A percentile compares a stretch with the other conserved stretches of the same genome.
These are phyloP conservation scores for Paecilomyces sp. DNA, from an alignment of 2,329 filamentous ascomycete genomes.

Conservation along the genomic window DNA sequence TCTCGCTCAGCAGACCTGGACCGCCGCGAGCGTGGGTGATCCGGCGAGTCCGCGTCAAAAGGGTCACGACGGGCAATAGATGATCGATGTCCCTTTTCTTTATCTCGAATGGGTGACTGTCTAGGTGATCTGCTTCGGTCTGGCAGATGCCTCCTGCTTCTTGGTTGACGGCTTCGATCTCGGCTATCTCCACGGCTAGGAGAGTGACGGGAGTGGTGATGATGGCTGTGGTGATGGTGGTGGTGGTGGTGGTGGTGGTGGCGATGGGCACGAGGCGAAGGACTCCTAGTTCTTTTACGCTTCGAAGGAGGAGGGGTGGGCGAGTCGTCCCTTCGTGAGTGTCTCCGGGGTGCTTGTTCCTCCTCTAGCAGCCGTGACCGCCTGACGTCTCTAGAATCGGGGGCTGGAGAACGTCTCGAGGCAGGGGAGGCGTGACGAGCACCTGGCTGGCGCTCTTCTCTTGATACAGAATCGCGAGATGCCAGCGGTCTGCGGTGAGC, in stretches of 20 bases:
- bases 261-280: constrained; percentile 26
- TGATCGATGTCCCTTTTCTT: constrained; percentile 22
- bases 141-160: constrained; percentile 27
- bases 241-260: constrained; percentile 16
- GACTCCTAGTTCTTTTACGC: constrained; percentile 35
- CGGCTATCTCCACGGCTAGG: constrained; percentile 27
- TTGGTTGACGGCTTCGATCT: constrained; percentile 29
- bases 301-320: constrained; percentile 25
- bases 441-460: constrained; percentile 15
- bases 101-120: constrained; percentile 27
- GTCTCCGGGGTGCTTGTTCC: constrained; percentile 12
- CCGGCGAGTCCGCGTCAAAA: constrained; percentile 15
- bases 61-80: constrained; percentile 16
- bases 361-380: constrained; percentile 11
- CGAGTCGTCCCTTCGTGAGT: constrained; percentile 22
- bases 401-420: constrained; percentile 2
- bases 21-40: constrained; percentile 16
- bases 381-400: constrained; percentile 14
- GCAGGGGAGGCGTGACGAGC: constrained; percentile 15
- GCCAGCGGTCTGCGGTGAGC: constrained; percentile 20
- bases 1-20: constrained; percentile 23
- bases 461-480: constrained; percentile 12
- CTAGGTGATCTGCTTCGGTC: constrained; percentile 25
- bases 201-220: constrained; percentile 13
- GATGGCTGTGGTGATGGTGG: constrained; percentile 10